These are phyloP conservation scores for Penicillium sp. DNA, from an alignment of 2,329 filamentous ascomycete species.

Conservation along the genomic window DNA sequence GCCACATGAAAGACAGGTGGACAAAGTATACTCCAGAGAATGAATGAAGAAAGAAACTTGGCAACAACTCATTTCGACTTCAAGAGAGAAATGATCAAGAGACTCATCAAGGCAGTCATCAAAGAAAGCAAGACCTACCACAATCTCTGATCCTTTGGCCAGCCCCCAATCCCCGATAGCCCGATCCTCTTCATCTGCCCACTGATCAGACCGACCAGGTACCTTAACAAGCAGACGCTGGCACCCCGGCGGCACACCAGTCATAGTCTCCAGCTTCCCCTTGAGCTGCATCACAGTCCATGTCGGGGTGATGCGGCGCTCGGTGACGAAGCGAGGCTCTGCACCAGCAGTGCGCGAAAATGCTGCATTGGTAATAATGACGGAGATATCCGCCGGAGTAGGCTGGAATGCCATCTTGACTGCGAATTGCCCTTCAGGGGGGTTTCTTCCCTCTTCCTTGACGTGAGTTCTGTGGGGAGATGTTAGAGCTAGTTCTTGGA, in stretches of 20 bases:
- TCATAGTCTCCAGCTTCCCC: constrained; percentile 85
- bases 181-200: constrained; percentile 70
- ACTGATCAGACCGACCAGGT: constrained; percentile 58
- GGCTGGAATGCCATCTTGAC: constrained; percentile 36
- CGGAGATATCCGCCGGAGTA: constrained; percentile 40
- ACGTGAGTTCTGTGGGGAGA: neutral
- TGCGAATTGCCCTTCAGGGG: neutral
- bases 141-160: constrained; percentile 44
- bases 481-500: neutral
- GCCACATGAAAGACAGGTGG: neutral
- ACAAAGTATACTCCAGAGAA: neutral
- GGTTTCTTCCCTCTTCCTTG: neutral
- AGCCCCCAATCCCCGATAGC: constrained; percentile 55
- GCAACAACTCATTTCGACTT: neutral
- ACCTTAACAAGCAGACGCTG: constrained; percentile 75
- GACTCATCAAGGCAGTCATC: neutral
- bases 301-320: constrained; percentile 86
- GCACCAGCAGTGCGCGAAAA: constrained; percentile 13
- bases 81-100: neutral
- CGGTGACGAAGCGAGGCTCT: constrained; percentile 59
- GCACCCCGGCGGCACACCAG: constrained; percentile 78
- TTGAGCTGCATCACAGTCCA: constrained; percentile 88
- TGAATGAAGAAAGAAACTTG: neutral
- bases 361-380: constrained; percentile 38
- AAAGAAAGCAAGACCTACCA: constrained; percentile 31